Evolutionary conservation across 768 basidiomycete genomes (phyloP).

Genomic region (Collybiopsis luxurians): DNA sequence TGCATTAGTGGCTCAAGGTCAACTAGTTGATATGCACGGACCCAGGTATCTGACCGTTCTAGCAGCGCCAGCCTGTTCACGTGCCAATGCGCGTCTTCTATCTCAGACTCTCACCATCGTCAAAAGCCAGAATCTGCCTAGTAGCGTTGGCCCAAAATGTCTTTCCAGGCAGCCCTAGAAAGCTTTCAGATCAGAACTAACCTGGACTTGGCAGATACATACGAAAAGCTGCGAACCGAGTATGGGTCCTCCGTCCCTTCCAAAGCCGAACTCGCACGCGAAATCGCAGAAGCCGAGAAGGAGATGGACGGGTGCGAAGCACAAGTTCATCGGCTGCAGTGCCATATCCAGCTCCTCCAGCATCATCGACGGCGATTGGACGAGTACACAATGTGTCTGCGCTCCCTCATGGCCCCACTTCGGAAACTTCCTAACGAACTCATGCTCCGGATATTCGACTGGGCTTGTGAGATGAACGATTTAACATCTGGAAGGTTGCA

Average conservation of each 20-base stretch:
- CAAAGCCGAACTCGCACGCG: background rate
- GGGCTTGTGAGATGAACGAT: background rate
- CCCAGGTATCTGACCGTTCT: too few relatives aligned
- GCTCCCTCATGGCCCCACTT: background rate
- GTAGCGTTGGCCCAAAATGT: too few relatives aligned
- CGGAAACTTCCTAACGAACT: conserved; percentile 1
- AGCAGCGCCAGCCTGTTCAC: too few relatives aligned
- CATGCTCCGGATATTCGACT: background rate
- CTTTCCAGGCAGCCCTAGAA: too few relatives aligned
- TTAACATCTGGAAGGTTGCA: background rate
- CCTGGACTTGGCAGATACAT: background rate
- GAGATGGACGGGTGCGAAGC: background rate
- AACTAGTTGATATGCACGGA: too few relatives aligned
- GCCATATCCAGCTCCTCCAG: background rate
- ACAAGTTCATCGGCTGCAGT: background rate
- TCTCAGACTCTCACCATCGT: too few relatives aligned
- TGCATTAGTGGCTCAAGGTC: too few relatives aligned
- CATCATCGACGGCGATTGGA: background rate
- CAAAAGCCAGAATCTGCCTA: too few relatives aligned
- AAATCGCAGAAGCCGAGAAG: background rate
- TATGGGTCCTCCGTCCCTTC: background rate
- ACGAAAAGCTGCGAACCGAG: background rate
- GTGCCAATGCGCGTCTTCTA: too few relatives aligned
- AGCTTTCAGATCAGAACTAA: background rate
- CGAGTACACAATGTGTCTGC: background rate